These are phyloP conservation scores for Oryza brachyantha DNA, from an alignment of 176 grass and related monocot species.

Conservation along the genomic window DNA sequence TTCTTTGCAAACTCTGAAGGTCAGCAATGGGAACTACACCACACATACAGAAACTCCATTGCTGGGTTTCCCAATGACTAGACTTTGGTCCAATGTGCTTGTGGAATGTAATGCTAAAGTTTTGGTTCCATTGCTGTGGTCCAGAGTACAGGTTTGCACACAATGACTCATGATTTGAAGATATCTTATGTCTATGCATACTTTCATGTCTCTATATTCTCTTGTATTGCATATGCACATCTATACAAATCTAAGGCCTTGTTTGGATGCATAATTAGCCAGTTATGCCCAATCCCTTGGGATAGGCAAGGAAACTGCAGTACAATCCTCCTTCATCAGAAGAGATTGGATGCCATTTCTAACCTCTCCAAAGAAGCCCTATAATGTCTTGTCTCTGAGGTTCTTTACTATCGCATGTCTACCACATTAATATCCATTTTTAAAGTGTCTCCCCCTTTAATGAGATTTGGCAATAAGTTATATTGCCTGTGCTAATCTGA, in stretches of 20 bases:
- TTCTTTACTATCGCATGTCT: not conserved
- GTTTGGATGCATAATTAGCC: not conserved
- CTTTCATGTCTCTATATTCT: constrained; percentile 7
- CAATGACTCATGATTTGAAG: not conserved
- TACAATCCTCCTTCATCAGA: no score
- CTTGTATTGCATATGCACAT: not conserved
- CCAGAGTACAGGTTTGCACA: constrained; percentile 85
- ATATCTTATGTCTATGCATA: constrained; percentile 8
- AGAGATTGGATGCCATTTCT: no score
- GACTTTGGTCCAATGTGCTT: constrained; percentile 93
- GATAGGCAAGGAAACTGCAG: no score
- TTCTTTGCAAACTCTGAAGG: constrained; percentile 79
- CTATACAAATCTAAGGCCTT: not conserved
- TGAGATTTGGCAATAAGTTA: not conserved
- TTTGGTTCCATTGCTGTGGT: constrained; percentile 94
- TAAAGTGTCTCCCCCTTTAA: not conserved
- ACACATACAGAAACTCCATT: constrained; percentile 93
- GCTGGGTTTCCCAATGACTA: constrained; percentile 74
- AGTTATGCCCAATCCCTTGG: not conserved
- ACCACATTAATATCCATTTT: not conserved
- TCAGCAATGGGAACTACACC: constrained; percentile 97
- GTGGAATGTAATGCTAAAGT: constrained; percentile 86
- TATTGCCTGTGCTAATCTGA: constrained; percentile 8
- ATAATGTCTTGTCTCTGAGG: not conserved
- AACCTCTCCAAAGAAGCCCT: no score